Evolutionary conservation across 257 asterid genomes (phyloP), one percentile per base, ranked within the genome.

Genomic region (Osmanthus fragrans): DNA sequence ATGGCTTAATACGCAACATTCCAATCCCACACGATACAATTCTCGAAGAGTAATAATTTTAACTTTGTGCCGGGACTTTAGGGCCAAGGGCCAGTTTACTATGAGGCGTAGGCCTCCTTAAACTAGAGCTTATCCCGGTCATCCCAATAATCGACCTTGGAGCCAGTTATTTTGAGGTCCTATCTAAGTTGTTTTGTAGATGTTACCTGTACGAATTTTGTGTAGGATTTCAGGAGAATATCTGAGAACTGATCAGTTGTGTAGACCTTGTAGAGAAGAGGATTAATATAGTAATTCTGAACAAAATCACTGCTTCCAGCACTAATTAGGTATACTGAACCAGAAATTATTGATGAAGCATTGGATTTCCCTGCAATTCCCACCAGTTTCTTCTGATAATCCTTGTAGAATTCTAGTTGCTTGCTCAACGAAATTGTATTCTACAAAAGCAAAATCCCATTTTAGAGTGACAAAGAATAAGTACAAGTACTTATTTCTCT

Each of bases 241-340:
- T 92, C 89, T 12, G 96, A 84, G 80, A 90, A 94, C 27, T 92
- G 94, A 74, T 90, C 92, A 4, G 89, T 74, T 1, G 94, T 86
- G 91, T 94, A 94, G 81, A 84, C 83, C 78, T 89, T 54, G 85
- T 89, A 89, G 19, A 94, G 83, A 19, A 90, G 87, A 74, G 97
- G 97, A 80, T 89, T 90, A 75, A 90, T 73, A 63, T 90, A 92
- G 82, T 94, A 94, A 75, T 92, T 92, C 78, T 94, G 98, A 49
- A 88, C 88, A 88, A 94, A 94, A 79, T 94, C 98, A 82, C 98
- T 90, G 85, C 95, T 92, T 36, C 98, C 97, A 27, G 89, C 77
- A 77, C 97, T 94, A 21, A 92, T 71, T 51, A 94, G 86, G 78
- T 94, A 89, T 77, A 92, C 81, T 1, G 98, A 92, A 7, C 92